Conservation (phyloP, 2,329 filamentous ascomycete species). For the Fusarium algeriense region DNA sequence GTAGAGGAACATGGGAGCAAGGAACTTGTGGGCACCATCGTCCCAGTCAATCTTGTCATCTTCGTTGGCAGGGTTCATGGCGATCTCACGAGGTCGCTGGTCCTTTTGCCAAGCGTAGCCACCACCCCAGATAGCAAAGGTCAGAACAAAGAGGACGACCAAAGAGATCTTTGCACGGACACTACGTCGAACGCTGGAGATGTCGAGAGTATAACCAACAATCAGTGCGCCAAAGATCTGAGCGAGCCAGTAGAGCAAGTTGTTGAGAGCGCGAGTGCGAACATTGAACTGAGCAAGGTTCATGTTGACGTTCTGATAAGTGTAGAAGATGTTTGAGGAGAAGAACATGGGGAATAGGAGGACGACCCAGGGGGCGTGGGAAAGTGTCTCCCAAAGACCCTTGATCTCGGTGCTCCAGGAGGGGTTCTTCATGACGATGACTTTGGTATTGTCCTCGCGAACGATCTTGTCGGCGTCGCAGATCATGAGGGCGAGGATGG, state of each 20-base stretch:
- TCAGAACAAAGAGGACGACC: conserved; percentile 59
- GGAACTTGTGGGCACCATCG: conserved; percentile 61
- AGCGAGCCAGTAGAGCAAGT: conserved; percentile 67
- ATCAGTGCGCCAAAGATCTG: conserved; percentile 67
- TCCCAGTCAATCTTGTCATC: conserved; percentile 57
- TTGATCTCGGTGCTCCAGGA: conserved; percentile 52
- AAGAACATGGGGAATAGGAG: conserved; percentile 66
- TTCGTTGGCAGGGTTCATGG: conserved; percentile 54
- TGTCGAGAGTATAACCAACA: conserved; percentile 60
- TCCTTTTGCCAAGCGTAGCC: conserved; percentile 75
- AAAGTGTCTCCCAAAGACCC: conserved; percentile 59
- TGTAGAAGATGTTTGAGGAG: conserved; percentile 67
- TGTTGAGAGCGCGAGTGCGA: conserved; percentile 67
- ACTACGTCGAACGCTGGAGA: conserved; percentile 56
- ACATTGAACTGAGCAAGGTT: conserved; percentile 68
- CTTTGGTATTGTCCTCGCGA: conserved; percentile 55
- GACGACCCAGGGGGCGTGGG: conserved; percentile 45
- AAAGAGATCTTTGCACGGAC: conserved; percentile 62
- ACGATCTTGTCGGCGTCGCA: conserved; percentile 59
- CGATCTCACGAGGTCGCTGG: conserved; percentile 58
- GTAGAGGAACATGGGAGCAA: conserved; percentile 76
- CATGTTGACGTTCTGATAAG: conserved; percentile 68
- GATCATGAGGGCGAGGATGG: conserved; percentile 60
- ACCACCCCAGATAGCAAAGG: conserved; percentile 68
- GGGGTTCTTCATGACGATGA: conserved; percentile 53